These are phyloP conservation scores for Curvularia sp. DNA, from an alignment of 2,329 filamentous ascomycete species.

Conservation along the genomic window DNA sequence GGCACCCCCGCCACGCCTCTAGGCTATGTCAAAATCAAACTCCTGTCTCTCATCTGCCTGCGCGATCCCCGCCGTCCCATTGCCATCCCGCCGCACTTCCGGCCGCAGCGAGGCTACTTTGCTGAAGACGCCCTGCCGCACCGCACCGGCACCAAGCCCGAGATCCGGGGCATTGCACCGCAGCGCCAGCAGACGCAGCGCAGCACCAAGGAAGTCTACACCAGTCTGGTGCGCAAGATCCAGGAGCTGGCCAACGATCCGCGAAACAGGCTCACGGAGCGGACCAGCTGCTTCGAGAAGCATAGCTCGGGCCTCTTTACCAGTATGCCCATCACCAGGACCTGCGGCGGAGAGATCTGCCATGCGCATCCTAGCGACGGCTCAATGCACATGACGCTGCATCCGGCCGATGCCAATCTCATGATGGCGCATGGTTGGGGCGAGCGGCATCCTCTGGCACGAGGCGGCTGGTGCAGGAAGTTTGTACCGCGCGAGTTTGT, in stretches of 20 bases:
- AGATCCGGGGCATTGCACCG: slow-evolving; percentile 77
- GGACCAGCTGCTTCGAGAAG: slow-evolving; percentile 80
- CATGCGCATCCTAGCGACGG: slow-evolving; percentile 81
- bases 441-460: slow-evolving; percentile 70
- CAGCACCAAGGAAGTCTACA: slow-evolving; percentile 60
- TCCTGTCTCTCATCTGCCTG: slow-evolving; percentile 74
- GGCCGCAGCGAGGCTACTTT: slow-evolving; percentile 67
- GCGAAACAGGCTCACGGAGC: slow-evolving; percentile 52
- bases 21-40: slow-evolving; percentile 77
- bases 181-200: slow-evolving; percentile 79
- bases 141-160: slow-evolving; percentile 69
- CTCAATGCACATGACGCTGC: slow-evolving; percentile 79
- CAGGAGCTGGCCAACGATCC: slow-evolving; percentile 32
- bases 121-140: slow-evolving; percentile 59
- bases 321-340: slow-evolving; percentile 68
- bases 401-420: slow-evolving; percentile 76
- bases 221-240: slow-evolving; percentile 27
- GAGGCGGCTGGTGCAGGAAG: slow-evolving; percentile 68
- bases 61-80: slow-evolving; percentile 72
- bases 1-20: slow-evolving; percentile 76
- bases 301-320: slow-evolving; percentile 80
- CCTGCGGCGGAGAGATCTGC: slow-evolving; percentile 80
- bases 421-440: slow-evolving; percentile 81
- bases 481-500: slow-evolving; percentile 78
- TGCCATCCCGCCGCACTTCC: slow-evolving; percentile 57